Percentiles rank a stretch among this genome's conserved stretches.
Evolutionary conservation across 2,329 filamentous ascomycete genomes (phyloP).

Genomic region (Chaetoscypha palmicola): DNA sequence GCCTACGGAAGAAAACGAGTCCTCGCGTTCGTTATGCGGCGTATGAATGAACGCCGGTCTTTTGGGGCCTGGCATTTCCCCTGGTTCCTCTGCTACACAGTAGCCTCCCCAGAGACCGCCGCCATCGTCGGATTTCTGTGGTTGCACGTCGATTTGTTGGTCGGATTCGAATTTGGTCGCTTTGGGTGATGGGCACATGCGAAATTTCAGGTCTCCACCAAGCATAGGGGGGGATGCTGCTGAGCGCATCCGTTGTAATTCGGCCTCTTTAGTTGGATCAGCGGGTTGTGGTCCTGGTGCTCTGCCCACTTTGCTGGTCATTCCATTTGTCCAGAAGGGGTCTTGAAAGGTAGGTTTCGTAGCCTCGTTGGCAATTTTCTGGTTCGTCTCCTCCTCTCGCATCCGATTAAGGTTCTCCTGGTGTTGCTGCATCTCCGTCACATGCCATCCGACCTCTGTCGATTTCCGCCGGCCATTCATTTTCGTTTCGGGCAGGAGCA

Average conservation of each 20-base stretch:
- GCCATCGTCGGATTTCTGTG: conserved; percentile 49
- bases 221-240: conserved; percentile 75
- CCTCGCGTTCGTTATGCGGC: conserved; percentile 30
- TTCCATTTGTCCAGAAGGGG: conserved; percentile 32
- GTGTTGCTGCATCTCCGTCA: conserved; percentile 31
- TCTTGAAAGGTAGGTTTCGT: conserved; percentile 28
- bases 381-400: conserved; percentile 30
- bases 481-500: conserved; percentile 23
- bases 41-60: conserved; percentile 32
- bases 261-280: conserved; percentile 26
- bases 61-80: conserved; percentile 28
- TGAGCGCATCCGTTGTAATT: conserved; percentile 48
- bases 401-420: conserved; percentile 29
- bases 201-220: conserved; percentile 72
- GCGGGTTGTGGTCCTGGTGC: conserved; percentile 12
- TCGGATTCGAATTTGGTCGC: conserved; percentile 77
- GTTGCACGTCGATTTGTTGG: conserved; percentile 50
- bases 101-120: conserved; percentile 73
- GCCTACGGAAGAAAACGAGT: conserved; percentile 29
- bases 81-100: conserved; percentile 40
- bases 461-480: conserved; percentile 21
- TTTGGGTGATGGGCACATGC: conserved; percentile 75
- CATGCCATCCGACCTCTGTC: conserved; percentile 30
- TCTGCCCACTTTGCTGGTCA: conserved; percentile 26
- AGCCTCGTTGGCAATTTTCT: conserved; percentile 30